phyloP scores from a whole-genome alignment of 2,329 filamentous ascomycete genomes.

The Volutella citrinella region DNA sequence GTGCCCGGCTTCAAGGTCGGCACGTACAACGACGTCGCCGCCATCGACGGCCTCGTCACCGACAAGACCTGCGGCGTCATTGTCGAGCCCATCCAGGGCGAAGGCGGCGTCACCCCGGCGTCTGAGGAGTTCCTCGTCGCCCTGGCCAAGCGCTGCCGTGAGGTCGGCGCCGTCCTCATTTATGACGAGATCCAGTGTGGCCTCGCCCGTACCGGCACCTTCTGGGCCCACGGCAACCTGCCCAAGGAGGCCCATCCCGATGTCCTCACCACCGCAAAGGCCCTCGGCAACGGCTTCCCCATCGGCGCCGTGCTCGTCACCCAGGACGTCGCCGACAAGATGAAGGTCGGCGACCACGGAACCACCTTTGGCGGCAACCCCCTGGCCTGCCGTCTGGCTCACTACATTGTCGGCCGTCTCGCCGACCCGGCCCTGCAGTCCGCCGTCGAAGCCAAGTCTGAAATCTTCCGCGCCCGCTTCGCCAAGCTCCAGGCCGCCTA shows the following conservation, averaged over 20 bases:
- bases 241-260: constrained; percentile 85
- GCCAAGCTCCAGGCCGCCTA: constrained; percentile 44
- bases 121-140: constrained; percentile 79
- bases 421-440: constrained; percentile 67
- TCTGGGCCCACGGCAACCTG: constrained; percentile 84
- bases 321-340: constrained; percentile 37
- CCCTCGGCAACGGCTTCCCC: constrained; percentile 92
- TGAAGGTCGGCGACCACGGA: constrained; percentile 73
- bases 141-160: constrained; percentile 78
- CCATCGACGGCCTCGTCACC: constrained; percentile 71
- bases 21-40: constrained; percentile 76
- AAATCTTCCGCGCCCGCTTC: constrained; percentile 48
- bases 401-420: constrained; percentile 79
- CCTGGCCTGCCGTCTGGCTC: constrained; percentile 77
- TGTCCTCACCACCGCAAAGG: constrained; percentile 91
- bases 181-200: constrained; percentile 99
- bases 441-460: constrained; percentile 64
- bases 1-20: constrained; percentile 88
- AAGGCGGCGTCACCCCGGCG: constrained; percentile 87
- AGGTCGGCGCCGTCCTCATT: constrained; percentile 84
- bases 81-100: constrained; percentile 94
- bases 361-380: constrained; percentile 95
- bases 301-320: constrained; percentile 68
- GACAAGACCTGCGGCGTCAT: constrained; percentile 90
- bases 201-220: constrained; percentile 75